Conservation (phyloP, 345 rosid species). For the Murraya koenigii region DNA sequence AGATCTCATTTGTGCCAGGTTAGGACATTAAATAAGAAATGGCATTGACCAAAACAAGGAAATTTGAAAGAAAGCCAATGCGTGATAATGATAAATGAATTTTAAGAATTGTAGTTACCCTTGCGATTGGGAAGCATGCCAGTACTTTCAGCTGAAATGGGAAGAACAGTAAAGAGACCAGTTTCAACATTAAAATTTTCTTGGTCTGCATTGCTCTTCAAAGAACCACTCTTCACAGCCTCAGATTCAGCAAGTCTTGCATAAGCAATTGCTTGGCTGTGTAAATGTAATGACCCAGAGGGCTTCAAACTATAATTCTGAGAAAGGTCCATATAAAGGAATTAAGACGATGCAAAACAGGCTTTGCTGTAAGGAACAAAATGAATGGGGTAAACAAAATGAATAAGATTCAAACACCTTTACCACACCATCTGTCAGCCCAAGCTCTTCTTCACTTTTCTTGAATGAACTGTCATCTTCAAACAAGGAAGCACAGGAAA, state of each 20-base stretch:
- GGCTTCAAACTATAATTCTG: conserved; percentile 34
- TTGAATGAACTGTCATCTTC: conserved; percentile 23
- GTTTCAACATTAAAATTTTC: conserved; percentile 30
- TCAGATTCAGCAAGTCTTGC: conserved; percentile 60
- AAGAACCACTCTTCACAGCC: conserved; percentile 25
- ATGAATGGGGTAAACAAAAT: background rate
- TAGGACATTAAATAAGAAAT: background rate
- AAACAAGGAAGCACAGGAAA: conserved; percentile 10
- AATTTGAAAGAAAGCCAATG: background rate
- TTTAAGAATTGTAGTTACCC: conserved; percentile 33
- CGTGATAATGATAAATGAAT: background rate
- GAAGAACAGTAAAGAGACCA: conserved; percentile 50
- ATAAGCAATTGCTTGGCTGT: conserved; percentile 69
- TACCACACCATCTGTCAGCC: conserved; percentile 25
- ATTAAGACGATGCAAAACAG: conserved; percentile 1
- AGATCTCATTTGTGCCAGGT: background rate
- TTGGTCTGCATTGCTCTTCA: conserved; percentile 23
- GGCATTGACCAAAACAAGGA: background rate
- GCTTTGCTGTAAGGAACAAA: background rate
- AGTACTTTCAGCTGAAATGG: conserved; percentile 83
- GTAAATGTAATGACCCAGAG: conserved; percentile 39
- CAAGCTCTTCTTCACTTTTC: conserved; percentile 29
- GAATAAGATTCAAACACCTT: conserved; percentile 36
- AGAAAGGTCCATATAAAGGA: conserved; percentile 13
- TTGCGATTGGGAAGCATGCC: conserved; percentile 62